phyloP scores from a whole-genome alignment of 2,329 filamentous ascomycete species.

The Aspergillus sp. region DNA sequence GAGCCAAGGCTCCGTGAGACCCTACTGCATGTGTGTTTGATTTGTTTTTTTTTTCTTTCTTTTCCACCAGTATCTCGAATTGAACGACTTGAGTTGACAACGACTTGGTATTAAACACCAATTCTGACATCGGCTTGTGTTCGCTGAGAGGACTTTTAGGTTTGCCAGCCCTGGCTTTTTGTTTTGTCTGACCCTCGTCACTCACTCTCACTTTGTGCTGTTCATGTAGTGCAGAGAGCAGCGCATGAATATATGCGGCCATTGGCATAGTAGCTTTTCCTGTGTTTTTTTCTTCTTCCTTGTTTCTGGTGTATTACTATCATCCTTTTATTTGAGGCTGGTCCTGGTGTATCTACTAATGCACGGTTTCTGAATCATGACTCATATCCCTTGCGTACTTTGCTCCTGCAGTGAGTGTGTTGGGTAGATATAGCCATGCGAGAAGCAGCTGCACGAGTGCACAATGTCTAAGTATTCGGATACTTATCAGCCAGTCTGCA shows the following conservation, averaged over 20 bases:
- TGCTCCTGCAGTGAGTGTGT: too few relatives aligned
- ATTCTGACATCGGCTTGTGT: neutral
- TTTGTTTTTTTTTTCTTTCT: neutral
- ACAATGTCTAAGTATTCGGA: too few relatives aligned
- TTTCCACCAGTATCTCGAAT: neutral
- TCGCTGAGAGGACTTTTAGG: neutral
- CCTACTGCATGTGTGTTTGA: neutral
- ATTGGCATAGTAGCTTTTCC: neutral
- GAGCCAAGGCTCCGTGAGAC: conserved; percentile 8
- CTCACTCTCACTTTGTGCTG: neutral
- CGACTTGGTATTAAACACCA: neutral
- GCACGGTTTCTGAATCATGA: too few relatives aligned
- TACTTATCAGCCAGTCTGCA: too few relatives aligned
- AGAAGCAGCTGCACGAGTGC: too few relatives aligned
- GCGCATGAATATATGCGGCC: neutral
- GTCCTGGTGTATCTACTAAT: too few relatives aligned
- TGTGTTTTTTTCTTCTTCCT: neutral
- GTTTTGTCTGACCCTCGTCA: neutral
- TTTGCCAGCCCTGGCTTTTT: neutral
- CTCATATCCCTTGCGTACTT: too few relatives aligned
- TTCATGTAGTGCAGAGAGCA: neutral
- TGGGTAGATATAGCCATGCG: too few relatives aligned
- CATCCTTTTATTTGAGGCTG: neutral
- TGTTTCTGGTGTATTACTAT: neutral
- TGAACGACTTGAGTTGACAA: neutral